Evolutionary conservation across 306 rosid genomes (phyloP).

Genomic region (Cucumis melo): DNA sequence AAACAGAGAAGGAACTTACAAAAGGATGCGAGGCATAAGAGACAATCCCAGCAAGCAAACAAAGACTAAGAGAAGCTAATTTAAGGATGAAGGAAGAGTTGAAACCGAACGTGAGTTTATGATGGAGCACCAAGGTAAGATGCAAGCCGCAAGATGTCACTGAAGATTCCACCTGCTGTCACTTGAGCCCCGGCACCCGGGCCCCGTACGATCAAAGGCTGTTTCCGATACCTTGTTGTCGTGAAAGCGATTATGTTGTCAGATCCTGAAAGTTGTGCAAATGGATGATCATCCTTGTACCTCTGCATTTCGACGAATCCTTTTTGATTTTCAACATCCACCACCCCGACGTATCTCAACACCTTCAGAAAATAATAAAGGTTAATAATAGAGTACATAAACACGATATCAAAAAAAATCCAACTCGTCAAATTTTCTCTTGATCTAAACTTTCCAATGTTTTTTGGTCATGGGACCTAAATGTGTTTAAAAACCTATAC

Average conservation of each 20-base stretch:
- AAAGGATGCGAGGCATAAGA: neutral
- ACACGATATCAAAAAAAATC: too few relatives aligned
- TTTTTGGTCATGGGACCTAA: too few relatives aligned
- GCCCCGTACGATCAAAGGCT: constrained; percentile 87
- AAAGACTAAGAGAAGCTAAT: neutral
- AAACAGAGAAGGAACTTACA: neutral
- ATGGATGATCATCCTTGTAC: constrained; percentile 89
- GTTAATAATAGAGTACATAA: neutral
- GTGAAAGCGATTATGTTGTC: constrained; percentile 93
- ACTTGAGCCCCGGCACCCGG: constrained; percentile 99
- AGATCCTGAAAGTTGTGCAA: constrained; percentile 88
- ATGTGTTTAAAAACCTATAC: too few relatives aligned
- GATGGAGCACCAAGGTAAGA: constrained; percentile 98
- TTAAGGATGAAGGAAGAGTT: neutral
- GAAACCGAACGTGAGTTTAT: constrained; percentile 16
- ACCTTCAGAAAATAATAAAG: constrained; percentile 37
- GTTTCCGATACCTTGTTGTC: constrained; percentile 61
- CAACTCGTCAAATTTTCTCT: too few relatives aligned
- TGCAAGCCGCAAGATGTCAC: constrained; percentile 88
- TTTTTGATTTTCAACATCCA: constrained; percentile 52
- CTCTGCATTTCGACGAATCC: constrained; percentile 64
- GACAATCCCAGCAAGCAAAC: neutral
- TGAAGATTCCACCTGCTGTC: constrained; percentile 93
- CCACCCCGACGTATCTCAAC: constrained; percentile 92
- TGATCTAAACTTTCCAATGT: too few relatives aligned